phyloP scores from a whole-genome alignment of 1,139 yeast species.

The Blastobotrys niveus region DNA sequence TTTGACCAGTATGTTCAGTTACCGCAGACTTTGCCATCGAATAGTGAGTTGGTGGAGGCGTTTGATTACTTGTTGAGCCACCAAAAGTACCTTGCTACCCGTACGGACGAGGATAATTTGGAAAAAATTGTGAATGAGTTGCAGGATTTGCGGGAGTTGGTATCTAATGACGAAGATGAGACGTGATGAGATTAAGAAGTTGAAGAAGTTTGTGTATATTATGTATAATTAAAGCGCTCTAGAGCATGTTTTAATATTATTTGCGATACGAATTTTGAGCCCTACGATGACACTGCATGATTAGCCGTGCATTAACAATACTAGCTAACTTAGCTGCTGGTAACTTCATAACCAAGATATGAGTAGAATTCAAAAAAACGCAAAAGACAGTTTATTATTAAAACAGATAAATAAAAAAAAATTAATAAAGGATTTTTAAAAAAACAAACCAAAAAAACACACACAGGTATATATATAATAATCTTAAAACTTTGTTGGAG shows the following conservation, averaged over 20 bases:
- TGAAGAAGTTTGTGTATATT: too few species aligned
- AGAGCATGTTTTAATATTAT: too few species aligned
- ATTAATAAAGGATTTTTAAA: background rate
- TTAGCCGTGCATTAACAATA: too few species aligned
- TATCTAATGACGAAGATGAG: constrained; percentile 6
- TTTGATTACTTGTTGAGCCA: constrained; percentile 72
- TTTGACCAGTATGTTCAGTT: constrained; percentile 32
- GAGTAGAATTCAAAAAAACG: too few species aligned
- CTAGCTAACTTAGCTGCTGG: too few species aligned
- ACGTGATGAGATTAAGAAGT: background rate
- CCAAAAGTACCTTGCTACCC: constrained; percentile 72
- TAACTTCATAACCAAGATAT: too few species aligned
- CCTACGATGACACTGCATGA: too few species aligned
- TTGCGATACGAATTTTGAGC: too few species aligned
- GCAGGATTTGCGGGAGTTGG: constrained; percentile 24
- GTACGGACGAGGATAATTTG: constrained; percentile 44
- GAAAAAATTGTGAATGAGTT: constrained; percentile 24
- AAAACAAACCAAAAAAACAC: background rate
- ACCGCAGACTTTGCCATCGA: constrained; percentile 12
- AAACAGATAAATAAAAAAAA: constrained; percentile 1
- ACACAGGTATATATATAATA: too few species aligned
- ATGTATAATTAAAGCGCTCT: too few species aligned
- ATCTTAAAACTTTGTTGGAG: constrained; percentile 20
- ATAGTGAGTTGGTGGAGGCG: constrained; percentile 49
- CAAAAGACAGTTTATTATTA: background rate